Evolutionary conservation across 352 stramenopile genomes (phyloP).

Genomic region (Phytophthora brassicae): DNA sequence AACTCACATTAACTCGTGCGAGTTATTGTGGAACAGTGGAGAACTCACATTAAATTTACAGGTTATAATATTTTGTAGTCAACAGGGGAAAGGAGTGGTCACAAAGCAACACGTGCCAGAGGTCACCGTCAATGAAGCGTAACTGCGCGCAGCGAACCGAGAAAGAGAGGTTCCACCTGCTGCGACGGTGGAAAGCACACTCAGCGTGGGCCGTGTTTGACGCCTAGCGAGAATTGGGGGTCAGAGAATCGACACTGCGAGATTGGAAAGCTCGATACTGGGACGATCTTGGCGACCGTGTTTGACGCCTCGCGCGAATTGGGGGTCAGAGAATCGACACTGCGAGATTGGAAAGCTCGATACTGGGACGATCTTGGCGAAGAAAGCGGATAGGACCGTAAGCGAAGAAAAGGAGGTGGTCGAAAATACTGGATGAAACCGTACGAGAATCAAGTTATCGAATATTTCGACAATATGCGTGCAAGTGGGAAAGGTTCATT

Average conservation of each 20-base stretch:
- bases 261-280: not conserved
- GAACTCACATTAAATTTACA: too few relatives aligned
- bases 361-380: not conserved
- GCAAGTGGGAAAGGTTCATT: not conserved
- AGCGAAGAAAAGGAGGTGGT: not conserved
- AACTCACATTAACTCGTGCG: not conserved
- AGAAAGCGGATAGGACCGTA: not conserved
- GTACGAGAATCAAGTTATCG: not conserved
- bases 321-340: not conserved
- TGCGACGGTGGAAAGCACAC: too few relatives aligned
- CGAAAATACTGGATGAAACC: not conserved
- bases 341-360: not conserved
- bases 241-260: not conserved
- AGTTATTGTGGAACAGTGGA: not conserved
- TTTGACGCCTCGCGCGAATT: not conserved
- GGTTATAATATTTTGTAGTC: not conserved
- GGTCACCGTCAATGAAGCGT: not conserved
- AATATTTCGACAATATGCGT: not conserved
- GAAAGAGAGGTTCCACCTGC: not conserved
- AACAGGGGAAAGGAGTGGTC: not conserved
- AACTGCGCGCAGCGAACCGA: not conserved
- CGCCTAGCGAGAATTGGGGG: not conserved
- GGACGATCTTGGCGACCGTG: not conserved
- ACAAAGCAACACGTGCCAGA: too few relatives aligned
- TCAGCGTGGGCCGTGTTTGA: not conserved